Evolutionary conservation across 2,329 filamentous ascomycete species (phyloP), one percentile per base, ranked within the genome.

Genomic region (Curvularia sp.): DNA sequence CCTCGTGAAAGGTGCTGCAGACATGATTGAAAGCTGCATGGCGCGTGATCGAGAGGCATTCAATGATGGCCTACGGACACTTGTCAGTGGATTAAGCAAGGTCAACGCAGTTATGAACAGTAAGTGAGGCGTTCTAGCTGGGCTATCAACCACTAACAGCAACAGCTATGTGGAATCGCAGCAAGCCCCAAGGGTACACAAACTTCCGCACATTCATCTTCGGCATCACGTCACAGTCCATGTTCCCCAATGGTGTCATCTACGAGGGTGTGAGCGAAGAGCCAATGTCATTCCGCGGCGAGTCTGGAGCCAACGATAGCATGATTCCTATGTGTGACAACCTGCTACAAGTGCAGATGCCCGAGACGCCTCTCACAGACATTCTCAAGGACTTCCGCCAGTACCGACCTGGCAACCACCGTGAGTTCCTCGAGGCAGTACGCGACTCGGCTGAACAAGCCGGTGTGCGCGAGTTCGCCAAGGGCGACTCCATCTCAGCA

Each of bases 141-240:
- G 1, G 13, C 18, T 6, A 7, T 8, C 13, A 4, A 49, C 15
- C 5, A 39, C 58, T 70, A 33, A 70, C 57, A 22, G 13, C 5
- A 9, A 9, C 51, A 87, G 85, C 83, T 44, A 98, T 98, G 94
- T 97, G 93, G 94, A 85, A 84, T 60, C 91, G 93, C 77, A 95
- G 91, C 55, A 90, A 91, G 68, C 93, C 93, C 2, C 84, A 85
- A 18, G 87, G 92, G 66, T 97, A 97, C 80, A 92, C 90, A 58
- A 89, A 86, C 67, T 97, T 97, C 86, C 90, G 93, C 41, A 96
- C 94, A 10, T 97, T 97, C 82, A 97, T 97, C 80, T 97, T 97
- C 73, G 94, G 94, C 68, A 97, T 97, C 78, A 96, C 92, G 1
- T 90, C 87, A 48, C 93, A 97, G 79, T 89, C 88, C 70, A 97